Base-by-base conservation (phyloP, 2,329 filamentous ascomycete genomes). In the Trichoderma sp. region DNA sequence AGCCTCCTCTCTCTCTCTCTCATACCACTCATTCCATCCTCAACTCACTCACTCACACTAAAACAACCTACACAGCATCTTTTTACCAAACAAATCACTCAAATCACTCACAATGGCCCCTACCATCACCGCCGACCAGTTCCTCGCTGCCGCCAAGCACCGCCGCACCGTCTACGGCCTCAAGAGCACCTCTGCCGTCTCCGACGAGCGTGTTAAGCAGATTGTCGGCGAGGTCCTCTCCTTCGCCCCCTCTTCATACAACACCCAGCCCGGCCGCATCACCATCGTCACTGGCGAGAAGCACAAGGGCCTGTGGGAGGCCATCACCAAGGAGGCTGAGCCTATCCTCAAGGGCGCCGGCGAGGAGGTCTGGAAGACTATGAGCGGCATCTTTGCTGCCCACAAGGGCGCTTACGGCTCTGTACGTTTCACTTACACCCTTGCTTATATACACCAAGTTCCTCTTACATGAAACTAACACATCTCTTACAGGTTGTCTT, bases 221-320 rank as follows among this genome's bases (percentile, higher is more conserved):
- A 88, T 95, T 78, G 87, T 91, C 80, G 83, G 86, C 80, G 81
- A 88, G 76, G 86, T 89, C 68, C 84, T 96, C 76, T 84, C 89
- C 72, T 86, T 94, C 80, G 86, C 91, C 3, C 95, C 95, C 58
- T 92, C 89, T 68, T 90, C 91, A 74, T 98, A 97, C 90, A 97
- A 98, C 89, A 92, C 90, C 43, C 95, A 97, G 85, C 90, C 90
- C 75, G 92, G 93, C 75, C 91, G 95, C 73, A 84, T 92, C 72
- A 88, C 97, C 60, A 87, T 97, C 65, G 89, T 98, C 68, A 86
- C 95, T 78, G 91, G 92, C 78, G 88, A 88, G 73, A 92, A 97
- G 82, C 95, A 98, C 85, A 90, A 94, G 77, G 92, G 92, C 84
- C 89, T 97, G 77, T 98, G 95, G 95, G 91, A 93, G 79, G 85